Percentiles rank a stretch among this genome's conserved stretches.
Conservation (phyloP, 345 rosid species). For the Mercurialis annua region DNA sequence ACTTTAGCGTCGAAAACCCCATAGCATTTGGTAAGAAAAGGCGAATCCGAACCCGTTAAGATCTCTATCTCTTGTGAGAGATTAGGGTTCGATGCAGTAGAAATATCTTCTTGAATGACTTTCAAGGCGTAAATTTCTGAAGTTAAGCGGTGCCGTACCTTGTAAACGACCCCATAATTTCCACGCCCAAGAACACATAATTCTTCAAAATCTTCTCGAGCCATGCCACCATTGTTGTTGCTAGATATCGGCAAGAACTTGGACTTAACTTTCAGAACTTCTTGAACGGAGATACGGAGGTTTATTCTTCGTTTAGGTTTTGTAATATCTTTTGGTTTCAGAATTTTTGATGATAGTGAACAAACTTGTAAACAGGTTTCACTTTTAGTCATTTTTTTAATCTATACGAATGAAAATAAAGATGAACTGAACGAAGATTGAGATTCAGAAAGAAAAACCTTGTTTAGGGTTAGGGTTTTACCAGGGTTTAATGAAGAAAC, state of each 20-base stretch:
- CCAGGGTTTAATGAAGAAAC: too few species aligned
- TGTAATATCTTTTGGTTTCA: too few species aligned
- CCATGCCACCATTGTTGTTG: not conserved
- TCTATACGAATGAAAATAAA: too few species aligned
- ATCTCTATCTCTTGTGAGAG: not conserved
- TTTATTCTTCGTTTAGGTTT: too few species aligned
- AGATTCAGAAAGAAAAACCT: too few species aligned
- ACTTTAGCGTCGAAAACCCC: constrained; percentile 4
- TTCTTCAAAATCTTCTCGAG: constrained; percentile 9
- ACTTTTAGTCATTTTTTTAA: too few species aligned
- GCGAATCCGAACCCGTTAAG: not conserved
- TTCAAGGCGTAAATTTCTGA: constrained; percentile 11
- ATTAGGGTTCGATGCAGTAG: too few species aligned
- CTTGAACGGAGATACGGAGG: not conserved
- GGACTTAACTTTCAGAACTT: not conserved
- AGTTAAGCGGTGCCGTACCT: constrained; percentile 6
- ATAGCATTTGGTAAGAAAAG: not conserved
- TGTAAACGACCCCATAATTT: constrained; percentile 17
- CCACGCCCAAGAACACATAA: constrained; percentile 13
- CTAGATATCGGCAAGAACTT: not conserved
- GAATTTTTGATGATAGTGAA: too few species aligned
- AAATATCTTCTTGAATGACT: not conserved
- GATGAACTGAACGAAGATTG: too few species aligned
- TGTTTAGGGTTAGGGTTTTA: too few species aligned
- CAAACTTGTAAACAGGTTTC: too few species aligned